Conservation (phyloP, 768 basidiomycete genomes). For the Lentinula aciculospora region DNA sequence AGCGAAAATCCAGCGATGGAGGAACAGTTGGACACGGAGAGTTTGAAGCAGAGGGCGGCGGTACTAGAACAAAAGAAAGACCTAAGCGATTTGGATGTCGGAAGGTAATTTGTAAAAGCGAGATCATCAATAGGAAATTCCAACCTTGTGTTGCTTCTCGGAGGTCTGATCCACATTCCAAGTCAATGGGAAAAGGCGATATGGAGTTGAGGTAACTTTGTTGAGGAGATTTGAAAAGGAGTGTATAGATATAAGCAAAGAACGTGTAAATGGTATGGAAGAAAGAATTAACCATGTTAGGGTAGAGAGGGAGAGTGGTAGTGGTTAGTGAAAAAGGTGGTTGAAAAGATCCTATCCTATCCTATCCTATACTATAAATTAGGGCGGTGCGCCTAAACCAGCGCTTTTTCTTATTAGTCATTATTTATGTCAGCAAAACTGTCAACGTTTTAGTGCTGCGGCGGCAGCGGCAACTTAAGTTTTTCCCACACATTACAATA, state of each 20-base stretch:
- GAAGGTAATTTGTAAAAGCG: background rate
- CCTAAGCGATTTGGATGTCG: background rate
- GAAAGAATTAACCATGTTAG: background rate
- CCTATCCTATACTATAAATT: no score
- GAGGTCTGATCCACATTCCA: background rate
- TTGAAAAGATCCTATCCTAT: no score
- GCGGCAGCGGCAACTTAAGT: no score
- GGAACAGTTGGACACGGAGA: background rate
- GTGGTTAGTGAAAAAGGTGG: background rate
- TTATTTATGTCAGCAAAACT: no score
- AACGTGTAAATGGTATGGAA: constrained; percentile 4
- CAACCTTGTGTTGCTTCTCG: background rate
- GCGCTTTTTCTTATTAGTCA: no score
- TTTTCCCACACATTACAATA: no score
- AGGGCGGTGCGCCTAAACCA: no score
- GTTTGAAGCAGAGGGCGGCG: background rate
- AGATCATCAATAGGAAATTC: background rate
- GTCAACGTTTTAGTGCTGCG: no score
- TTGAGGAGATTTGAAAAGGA: background rate
- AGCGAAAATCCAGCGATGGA: no score
- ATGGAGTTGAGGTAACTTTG: background rate
- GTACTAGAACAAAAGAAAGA: background rate
- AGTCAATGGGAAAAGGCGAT: background rate
- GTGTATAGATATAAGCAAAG: constrained; percentile 2
- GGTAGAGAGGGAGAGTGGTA: background rate